Base-by-base conservation (phyloP, 2,329 filamentous ascomycete genomes). In the Curvularia hawaiiensis region DNA sequence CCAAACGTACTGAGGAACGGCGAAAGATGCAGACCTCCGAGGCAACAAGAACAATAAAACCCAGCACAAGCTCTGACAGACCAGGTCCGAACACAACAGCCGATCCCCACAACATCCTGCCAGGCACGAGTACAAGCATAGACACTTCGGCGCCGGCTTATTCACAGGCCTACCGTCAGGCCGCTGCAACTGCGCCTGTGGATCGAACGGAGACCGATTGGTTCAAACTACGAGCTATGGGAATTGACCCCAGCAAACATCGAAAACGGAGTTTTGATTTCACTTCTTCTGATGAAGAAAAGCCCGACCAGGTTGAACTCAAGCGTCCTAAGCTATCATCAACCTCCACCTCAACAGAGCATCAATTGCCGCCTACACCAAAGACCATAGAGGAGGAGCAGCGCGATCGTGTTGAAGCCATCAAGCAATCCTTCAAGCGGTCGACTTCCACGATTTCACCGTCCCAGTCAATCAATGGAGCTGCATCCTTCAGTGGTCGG, bases 151-250 rank as follows among this genome's bases (percentile, higher is more conserved):
- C n/a, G 24, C 26, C 31, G 3, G 61, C 61, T 47, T 73, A 72
- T 43, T 73, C 70, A 9, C 54, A 67, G 20, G 52, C 66, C 4
- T 72, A 73, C 46, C 56, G 65, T 9, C 66, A 64, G 22, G 61
- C 56, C 3, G 52, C 48, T 43, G 39, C 62, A 4, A 67, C 61
- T 35, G 61, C 67, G 28, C 67, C 69, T 38, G 66, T 77, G 40
- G 79, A 80, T 64, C 78, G 77, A 3, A 83, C 81, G 0, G 75
- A 78, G 28, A 79, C 80, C 0, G 79, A 80, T 50, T 85, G 82
- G 67, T 85, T 84, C 72, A 72, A 76, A 43, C 72, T 84, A 30
- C 80, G 81, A 52, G 80, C 81, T 1, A 70, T 79, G 63, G 82
- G 82, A 9, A 70, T 83, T 45, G 77, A 80, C 55, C 70, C 70